Conservation (phyloP, 106 monocot species). For the Dendrobium nobile region DNA sequence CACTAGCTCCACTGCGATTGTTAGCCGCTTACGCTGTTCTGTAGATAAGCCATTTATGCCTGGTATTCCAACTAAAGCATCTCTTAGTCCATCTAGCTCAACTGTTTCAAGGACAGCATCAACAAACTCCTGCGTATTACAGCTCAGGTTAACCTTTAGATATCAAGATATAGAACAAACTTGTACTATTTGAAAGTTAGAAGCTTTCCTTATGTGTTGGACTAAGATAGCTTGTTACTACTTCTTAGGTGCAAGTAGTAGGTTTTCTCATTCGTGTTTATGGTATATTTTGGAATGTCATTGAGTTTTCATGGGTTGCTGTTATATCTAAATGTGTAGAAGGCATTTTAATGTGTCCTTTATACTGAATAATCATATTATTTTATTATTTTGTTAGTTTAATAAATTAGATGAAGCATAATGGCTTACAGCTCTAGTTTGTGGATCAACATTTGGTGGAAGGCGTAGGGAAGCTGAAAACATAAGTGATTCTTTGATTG, state of each 20-base stretch:
- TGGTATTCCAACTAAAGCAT: slow-evolving; percentile 39
- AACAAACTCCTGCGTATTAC: slow-evolving; percentile 31
- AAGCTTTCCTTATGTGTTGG: background rate
- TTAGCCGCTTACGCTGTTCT: slow-evolving; percentile 22
- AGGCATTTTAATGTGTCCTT: background rate
- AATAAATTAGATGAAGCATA: background rate
- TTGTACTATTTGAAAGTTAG: background rate
- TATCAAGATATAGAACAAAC: background rate
- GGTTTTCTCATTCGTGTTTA: background rate
- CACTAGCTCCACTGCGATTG: slow-evolving; percentile 25
- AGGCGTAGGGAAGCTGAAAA: slow-evolving; percentile 38
- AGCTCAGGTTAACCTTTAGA: no score
- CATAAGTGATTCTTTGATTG: slow-evolving; percentile 33
- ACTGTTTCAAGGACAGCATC: slow-evolving; percentile 35
- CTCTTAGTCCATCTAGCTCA: slow-evolving; percentile 32
- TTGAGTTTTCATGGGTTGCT: background rate
- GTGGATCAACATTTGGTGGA: slow-evolving; percentile 21
- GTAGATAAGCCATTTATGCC: slow-evolving; percentile 41
- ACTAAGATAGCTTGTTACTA: background rate
- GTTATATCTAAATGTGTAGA: background rate
- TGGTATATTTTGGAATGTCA: background rate
- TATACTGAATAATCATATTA: background rate
- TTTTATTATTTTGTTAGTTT: background rate
- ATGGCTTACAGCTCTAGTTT: slow-evolving; percentile 23
- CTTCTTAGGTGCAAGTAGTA: background rate